Conservation (phyloP, 768 basidiomycete species). For the Rossbeevera mucosa region DNA sequence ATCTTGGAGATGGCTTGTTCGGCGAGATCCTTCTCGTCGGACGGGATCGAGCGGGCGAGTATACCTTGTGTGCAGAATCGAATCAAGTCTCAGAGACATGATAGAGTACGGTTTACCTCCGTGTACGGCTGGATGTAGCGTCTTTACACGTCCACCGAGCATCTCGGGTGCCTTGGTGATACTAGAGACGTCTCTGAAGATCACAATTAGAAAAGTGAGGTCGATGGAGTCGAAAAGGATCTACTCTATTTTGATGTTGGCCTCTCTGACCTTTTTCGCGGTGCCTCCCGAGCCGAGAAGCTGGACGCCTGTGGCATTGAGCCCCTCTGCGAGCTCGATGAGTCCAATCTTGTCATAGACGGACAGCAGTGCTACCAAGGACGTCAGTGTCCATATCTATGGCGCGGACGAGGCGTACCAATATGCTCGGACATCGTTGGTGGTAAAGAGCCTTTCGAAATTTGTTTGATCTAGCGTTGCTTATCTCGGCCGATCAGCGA, state of each 20-base stretch:
- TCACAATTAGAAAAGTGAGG: conserved; percentile 5
- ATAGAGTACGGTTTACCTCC: conserved; percentile 69
- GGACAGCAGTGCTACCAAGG: conserved; percentile 71
- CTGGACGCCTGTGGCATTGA: conserved; percentile 75
- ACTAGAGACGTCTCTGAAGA: conserved; percentile 85
- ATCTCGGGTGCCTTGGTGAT: conserved; percentile 99
- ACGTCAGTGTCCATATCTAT: conserved; percentile 3
- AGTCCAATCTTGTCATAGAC: conserved; percentile 95
- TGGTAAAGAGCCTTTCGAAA: conserved; percentile 6
- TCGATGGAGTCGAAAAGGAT: conserved; percentile 32
- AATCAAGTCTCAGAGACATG: too few species aligned
- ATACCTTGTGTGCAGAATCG: conserved; percentile 61
- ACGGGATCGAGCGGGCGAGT: conserved; percentile 85
- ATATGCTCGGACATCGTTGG: conserved; percentile 26
- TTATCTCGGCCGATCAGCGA: conserved; percentile 19
- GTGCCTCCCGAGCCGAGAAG: conserved; percentile 96
- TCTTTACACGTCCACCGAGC: conserved; percentile 97
- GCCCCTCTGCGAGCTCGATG: conserved; percentile 82
- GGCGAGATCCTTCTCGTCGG: conserved; percentile 82
- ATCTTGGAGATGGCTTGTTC: conserved; percentile 87
- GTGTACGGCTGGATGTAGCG: conserved; percentile 95
- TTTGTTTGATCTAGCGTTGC: conserved; percentile 3
- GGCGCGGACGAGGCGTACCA: conserved; percentile 16
- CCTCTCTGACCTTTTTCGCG: conserved; percentile 94
- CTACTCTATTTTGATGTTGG: conserved; percentile 85